phyloP scores from a whole-genome alignment of 768 basidiomycete species.

The Suillus subaureus region DNA sequence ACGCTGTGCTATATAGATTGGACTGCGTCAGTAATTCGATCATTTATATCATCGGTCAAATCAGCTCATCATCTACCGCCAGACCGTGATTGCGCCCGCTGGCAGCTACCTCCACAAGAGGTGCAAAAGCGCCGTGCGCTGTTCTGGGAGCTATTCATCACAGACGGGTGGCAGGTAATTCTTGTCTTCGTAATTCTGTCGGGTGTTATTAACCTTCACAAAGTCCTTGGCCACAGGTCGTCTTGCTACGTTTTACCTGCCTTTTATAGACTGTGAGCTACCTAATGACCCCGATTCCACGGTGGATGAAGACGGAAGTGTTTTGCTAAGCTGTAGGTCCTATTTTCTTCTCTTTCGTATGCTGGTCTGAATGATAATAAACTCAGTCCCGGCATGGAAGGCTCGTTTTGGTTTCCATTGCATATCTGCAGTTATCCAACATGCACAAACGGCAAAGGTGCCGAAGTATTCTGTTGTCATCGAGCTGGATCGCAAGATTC shows the following conservation, averaged over 20 bases:
- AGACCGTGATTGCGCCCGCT: slow-evolving; percentile 77
- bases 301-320: slow-evolving; percentile 57
- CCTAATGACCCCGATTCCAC: slow-evolving; percentile 62
- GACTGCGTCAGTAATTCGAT: slow-evolving; percentile 54
- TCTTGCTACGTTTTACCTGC: slow-evolving; percentile 66
- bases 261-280: slow-evolving; percentile 73
- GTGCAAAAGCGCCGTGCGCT: slow-evolving; percentile 71
- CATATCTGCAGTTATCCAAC: slow-evolving; percentile 68
- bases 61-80: slow-evolving; percentile 18
- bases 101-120: slow-evolving; percentile 60
- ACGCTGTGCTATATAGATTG: slow-evolving; percentile 46
- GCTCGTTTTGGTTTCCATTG: slow-evolving; percentile 68
- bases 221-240: slow-evolving; percentile 59
- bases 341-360: neutral
- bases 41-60: slow-evolving; percentile 1
- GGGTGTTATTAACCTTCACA: slow-evolving; percentile 4
- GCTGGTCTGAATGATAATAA: neutral
- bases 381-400: slow-evolving; percentile 67
- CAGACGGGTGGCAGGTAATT: slow-evolving; percentile 73
- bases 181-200: neutral
- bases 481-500: slow-evolving; percentile 65
- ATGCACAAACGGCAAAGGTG: slow-evolving; percentile 63
- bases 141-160: slow-evolving; percentile 77
- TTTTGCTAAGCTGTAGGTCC: slow-evolving; percentile 60
- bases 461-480: slow-evolving; percentile 64